Conservation (phyloP, 257 asterid species). For the Sherardia arvensis region DNA sequence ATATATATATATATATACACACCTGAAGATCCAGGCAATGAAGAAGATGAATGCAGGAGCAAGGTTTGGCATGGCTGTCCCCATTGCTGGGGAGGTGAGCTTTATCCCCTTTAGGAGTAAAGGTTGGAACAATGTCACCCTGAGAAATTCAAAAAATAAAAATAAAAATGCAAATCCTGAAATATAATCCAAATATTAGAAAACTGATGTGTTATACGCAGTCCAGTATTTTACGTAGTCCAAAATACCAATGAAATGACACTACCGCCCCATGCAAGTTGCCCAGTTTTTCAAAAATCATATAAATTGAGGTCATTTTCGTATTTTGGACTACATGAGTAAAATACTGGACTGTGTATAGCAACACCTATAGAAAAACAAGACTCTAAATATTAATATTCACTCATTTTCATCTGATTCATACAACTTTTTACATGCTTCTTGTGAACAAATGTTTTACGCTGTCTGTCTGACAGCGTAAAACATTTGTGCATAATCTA, state of each 20-base stretch:
- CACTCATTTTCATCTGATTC: neutral
- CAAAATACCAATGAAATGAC: no score
- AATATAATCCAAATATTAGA: neutral
- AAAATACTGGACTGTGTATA: no score
- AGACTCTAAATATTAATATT: neutral
- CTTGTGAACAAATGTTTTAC: neutral
- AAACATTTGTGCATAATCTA: neutral
- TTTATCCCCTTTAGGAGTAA: slow-evolving; percentile 66
- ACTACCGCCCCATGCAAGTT: no score
- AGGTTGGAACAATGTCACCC: slow-evolving; percentile 75
- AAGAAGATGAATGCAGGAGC: slow-evolving; percentile 81
- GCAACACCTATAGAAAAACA: no score
- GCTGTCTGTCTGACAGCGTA: neutral
- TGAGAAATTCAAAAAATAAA: slow-evolving; percentile 9
- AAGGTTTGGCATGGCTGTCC: slow-evolving; percentile 95
- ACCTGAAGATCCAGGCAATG: slow-evolving; percentile 81
- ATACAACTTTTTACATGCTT: neutral
- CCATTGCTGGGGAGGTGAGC: slow-evolving; percentile 80
- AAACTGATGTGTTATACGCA: no score
- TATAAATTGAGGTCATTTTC: no score
- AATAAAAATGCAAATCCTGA: neutral
- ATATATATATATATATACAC: neutral
- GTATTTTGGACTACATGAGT: no score
- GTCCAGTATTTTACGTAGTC: no score
- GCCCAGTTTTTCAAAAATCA: no score